Percentiles rank a stretch among this genome's conserved stretches.
Evolutionary conservation across 2,329 filamentous ascomycete species (phyloP).

Genomic region (Aspergillus awamori): DNA sequence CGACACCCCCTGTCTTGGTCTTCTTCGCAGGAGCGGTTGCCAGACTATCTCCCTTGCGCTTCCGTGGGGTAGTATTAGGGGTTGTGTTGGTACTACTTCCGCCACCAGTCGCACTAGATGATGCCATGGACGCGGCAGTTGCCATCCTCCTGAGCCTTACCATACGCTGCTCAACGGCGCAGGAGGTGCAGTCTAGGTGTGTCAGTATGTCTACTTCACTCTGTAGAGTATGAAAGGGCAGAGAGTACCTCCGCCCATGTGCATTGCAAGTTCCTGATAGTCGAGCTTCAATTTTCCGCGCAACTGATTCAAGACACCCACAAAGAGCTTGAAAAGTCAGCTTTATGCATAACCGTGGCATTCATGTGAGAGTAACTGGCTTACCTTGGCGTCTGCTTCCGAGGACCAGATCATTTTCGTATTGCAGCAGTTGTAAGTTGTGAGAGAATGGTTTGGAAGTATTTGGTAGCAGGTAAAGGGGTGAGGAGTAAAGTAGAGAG

Average conservation of each 20-base stretch:
- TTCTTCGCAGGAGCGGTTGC: slow-evolving; percentile 1
- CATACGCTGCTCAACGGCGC: slow-evolving; percentile 13
- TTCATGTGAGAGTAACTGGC: not conserved
- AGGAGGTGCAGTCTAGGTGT: slow-evolving; percentile 9
- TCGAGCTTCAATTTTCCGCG: slow-evolving; percentile 13
- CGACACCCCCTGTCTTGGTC: not conserved
- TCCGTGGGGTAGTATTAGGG: slow-evolving; percentile 1
- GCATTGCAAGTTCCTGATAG: slow-evolving; percentile 4
- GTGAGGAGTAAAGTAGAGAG: too few species aligned
- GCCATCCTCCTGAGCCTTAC: slow-evolving; percentile 6
- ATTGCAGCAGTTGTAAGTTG: not conserved
- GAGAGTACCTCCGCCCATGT: slow-evolving; percentile 18
- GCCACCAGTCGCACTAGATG: not conserved
- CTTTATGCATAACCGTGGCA: not conserved
- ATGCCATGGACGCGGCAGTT: not conserved
- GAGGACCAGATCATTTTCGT: slow-evolving; percentile 14
- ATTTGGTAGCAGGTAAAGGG: too few species aligned
- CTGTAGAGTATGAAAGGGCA: too few species aligned
- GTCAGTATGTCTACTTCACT: not conserved
- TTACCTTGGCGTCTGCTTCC: slow-evolving; percentile 17
- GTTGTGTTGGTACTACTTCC: not conserved
- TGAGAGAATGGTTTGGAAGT: too few species aligned
- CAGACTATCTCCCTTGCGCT: not conserved
- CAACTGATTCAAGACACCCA: slow-evolving; percentile 14
- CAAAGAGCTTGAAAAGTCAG: slow-evolving; percentile 13